Base-by-base conservation (phyloP, 306 rosid genomes). In the Cicer cuneatum region DNA sequence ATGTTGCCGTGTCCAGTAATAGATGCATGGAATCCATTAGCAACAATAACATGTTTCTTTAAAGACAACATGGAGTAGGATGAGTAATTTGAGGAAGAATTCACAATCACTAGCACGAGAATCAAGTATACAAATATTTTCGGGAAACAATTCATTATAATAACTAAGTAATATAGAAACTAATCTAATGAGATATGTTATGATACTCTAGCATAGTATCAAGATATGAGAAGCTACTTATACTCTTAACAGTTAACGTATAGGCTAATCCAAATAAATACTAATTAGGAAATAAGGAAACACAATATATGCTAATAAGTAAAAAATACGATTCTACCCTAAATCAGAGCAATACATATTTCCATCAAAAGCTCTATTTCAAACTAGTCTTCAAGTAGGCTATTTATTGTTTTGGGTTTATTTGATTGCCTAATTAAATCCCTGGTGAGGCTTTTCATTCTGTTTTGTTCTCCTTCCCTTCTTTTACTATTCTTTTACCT, bases 401-500 rank as follows among this genome's bases (percentile, higher is more conserved):
- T 41, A 75, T 72, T 53, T 41, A 75, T 72, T 53, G 41, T 51
- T 65, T 19, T 73, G 57, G 79, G 72, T 58, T 63, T 57, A 75
- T 66, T 77, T 79, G 35, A 8, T 57, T 49, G 18, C 54, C 77
- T 66, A 21, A 61, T 59, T 51, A 40, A 64, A 38, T 71, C 49
- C 58, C 45, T 73, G 40, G 35, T 41, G 40, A 10, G 60, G 15
- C n/a, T 73, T 57, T 69, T 51, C 65, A 45, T 37, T 16, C 69
- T 13, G 72, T 71, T 76, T 62, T 59, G 56, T 72, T 29, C 48
- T 42, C 21, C 33, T 24, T 12, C 52, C 49, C 38, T 67, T 68
- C 66, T 67, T 40, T 10, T 74, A 38, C 43, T 77, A 5, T 41
- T 63, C 42, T 42, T 57, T 65, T 38, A 70, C 46, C 37, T 78